A percentile compares a stretch with the other conserved stretches of the same genome.
Conservation (phyloP, 192 early-diverging fungal species). For the Coemansia sp. region DNA sequence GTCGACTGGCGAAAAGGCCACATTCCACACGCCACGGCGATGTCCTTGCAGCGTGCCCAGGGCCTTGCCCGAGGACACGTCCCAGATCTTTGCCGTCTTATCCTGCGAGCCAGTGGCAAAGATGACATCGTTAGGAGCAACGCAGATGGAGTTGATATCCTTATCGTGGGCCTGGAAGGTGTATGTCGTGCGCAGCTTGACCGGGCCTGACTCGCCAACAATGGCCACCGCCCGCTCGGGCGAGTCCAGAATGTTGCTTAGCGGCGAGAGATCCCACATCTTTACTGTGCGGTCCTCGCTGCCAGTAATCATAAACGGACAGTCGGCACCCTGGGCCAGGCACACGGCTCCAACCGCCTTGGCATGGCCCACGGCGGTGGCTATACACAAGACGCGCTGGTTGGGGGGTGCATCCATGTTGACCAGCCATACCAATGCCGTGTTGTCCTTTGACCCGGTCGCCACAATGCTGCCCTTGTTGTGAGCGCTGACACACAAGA, state of each 20-base stretch:
- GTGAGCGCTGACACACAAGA: slow-evolving; percentile 75
- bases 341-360: slow-evolving; percentile 89
- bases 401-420: slow-evolving; percentile 58
- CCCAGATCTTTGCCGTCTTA: slow-evolving; percentile 93
- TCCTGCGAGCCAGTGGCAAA: slow-evolving; percentile 95
- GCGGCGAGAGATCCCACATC: slow-evolving; percentile 76
- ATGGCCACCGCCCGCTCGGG: slow-evolving; percentile 6
- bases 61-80: slow-evolving; percentile 71
- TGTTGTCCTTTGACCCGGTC: slow-evolving; percentile 91
- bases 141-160: slow-evolving; percentile 90
- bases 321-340: slow-evolving; percentile 61
- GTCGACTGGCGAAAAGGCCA: slow-evolving; percentile 94
- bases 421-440: slow-evolving; percentile 76
- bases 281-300: slow-evolving; percentile 96
- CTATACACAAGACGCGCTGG: slow-evolving; percentile 62
- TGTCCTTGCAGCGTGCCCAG: slow-evolving; percentile 87
- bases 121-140: slow-evolving; percentile 87
- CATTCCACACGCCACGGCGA: slow-evolving; percentile 91
- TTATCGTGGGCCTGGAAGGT: slow-evolving; percentile 96
- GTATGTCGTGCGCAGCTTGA: slow-evolving; percentile 59
- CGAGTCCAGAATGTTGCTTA: slow-evolving; percentile 25
- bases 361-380: slow-evolving; percentile 83
- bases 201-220: slow-evolving; percentile 14
- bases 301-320: slow-evolving; percentile 73
- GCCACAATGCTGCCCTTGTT: slow-evolving; percentile 66